Conservation (phyloP, 768 basidiomycete genomes). For the Tricholoma saponaceum region DNA sequence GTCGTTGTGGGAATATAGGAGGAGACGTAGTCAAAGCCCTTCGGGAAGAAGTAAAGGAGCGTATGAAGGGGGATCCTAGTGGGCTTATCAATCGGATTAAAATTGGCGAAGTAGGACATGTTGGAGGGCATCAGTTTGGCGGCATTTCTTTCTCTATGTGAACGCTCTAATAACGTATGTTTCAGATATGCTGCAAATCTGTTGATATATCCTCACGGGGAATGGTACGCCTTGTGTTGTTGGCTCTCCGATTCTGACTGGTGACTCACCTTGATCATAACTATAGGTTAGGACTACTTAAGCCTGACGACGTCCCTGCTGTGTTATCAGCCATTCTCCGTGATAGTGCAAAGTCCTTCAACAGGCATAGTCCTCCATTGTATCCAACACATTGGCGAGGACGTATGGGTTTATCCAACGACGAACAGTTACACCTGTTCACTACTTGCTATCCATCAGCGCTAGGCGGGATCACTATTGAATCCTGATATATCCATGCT, state of each 20-base stretch:
- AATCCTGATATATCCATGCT: too few species aligned
- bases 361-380: slow-evolving; percentile 29
- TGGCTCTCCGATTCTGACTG: background rate
- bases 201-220: slow-evolving; percentile 64
- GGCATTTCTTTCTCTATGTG: background rate
- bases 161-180: background rate
- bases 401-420: slow-evolving; percentile 61
- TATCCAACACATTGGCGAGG: slow-evolving; percentile 62
- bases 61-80: slow-evolving; percentile 24
- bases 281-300: slow-evolving; percentile 60
- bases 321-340: slow-evolving; percentile 45
- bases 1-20: slow-evolving; percentile 71
- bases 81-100: slow-evolving; percentile 26
- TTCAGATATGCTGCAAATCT: slow-evolving; percentile 66
- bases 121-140: slow-evolving; percentile 73
- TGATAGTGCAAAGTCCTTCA: slow-evolving; percentile 24
- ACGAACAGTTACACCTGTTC: slow-evolving; percentile 45
- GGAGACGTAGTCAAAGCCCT: slow-evolving; percentile 52
- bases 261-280: background rate
- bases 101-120: slow-evolving; percentile 70
- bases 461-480: background rate
- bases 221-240: slow-evolving; percentile 47
- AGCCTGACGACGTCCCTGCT: slow-evolving; percentile 49
- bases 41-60: slow-evolving; percentile 43
- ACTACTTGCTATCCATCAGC: background rate